Base-by-base conservation (phyloP, 2,329 filamentous ascomycete genomes). In the Microcyclospora tardicrescens region DNA sequence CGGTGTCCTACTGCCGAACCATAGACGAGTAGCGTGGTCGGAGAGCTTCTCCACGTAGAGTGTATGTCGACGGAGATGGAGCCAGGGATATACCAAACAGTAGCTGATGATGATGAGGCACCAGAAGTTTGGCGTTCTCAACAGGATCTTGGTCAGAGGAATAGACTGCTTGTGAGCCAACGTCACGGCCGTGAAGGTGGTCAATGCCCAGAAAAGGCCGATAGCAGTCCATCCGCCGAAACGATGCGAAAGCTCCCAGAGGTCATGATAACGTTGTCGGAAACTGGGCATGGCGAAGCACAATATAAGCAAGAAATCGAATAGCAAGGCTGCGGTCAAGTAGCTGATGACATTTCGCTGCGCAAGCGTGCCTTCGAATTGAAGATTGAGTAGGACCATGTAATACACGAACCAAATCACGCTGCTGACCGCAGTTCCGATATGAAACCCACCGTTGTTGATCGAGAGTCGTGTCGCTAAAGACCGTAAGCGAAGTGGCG, bases 211-310 rank as follows among this genome's bases (percentile, higher is more conserved):
- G 53, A 86, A 78, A 27, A 84, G 60, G 2, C 61, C 65, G 5
- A 85, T 64, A 9, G 74, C 66, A 10, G 69, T 65, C 81, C 81
- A 86, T n/a, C 80, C 81, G 5, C 71, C 71, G 56, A 81, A 85
- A 35, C 81, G 77, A 59, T 86, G 82, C 34, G 72, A 71, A 35
- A 73, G 61, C 61, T 86, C 82, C 54, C 84, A 86, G 40, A 69
- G 58, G 58, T 86, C 72, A 62, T 86, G 81, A 44, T 69, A 66
- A 34, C 65, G 69, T 47, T 68, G 65, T 15, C 82, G 75, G 47
- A 85, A 66, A 9, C 58, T 55, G 2, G 82, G 81, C 55, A 79
- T 71, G 2, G 82, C 77, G 37, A 76, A 72, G 34, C 64, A 60
- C 36, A 81, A 66, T 51, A 85, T 79, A 30, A 63, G 52, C 39